phyloP scores from a whole-genome alignment of 495 filamentous ascomycete genomes.

The Aspergillus avenaceus region DNA sequence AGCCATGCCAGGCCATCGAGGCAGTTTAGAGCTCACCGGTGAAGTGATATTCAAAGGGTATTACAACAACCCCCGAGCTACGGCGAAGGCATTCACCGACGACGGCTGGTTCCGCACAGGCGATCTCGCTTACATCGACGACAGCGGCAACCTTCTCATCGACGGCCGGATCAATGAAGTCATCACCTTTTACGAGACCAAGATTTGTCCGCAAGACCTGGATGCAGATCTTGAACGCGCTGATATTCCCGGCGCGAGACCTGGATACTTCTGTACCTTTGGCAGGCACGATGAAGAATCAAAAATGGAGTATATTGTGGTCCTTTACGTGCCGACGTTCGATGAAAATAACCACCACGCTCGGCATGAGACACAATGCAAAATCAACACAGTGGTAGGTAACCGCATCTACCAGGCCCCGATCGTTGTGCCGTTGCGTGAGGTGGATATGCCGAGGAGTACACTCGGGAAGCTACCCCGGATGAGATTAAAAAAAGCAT shows the following conservation, averaged over 20 bases:
- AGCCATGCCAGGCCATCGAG: conserved; percentile 7
- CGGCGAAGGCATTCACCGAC: conserved; percentile 56
- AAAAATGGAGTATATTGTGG: conserved; percentile 30
- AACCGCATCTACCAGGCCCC: no score
- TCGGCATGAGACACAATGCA: no score
- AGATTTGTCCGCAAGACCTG: conserved; percentile 38
- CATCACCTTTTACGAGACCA: conserved; percentile 53
- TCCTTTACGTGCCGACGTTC: conserved; percentile 28
- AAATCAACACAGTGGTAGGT: no score
- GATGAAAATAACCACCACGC: no score
- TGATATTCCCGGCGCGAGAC: conserved; percentile 22
- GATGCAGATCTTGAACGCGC: conserved; percentile 40
- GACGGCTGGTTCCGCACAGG: conserved; percentile 87
- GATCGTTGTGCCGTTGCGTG: no score
- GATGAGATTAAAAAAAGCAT: no score
- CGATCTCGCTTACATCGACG: conserved; percentile 61
- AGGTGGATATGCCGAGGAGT: no score
- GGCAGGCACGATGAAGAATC: conserved; percentile 18
- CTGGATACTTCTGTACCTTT: conserved; percentile 27
- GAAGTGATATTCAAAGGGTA: conserved; percentile 79
- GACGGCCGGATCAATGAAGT: conserved; percentile 51
- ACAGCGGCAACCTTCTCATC: conserved; percentile 51
- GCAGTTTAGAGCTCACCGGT: conserved; percentile 26
- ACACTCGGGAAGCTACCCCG: no score
- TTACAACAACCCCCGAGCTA: conserved; percentile 63